A percentile compares a stretch with the other conserved stretches of the same genome.
Evolutionary conservation across 306 rosid genomes (phyloP).

Genomic region (Comarum palustre): DNA sequence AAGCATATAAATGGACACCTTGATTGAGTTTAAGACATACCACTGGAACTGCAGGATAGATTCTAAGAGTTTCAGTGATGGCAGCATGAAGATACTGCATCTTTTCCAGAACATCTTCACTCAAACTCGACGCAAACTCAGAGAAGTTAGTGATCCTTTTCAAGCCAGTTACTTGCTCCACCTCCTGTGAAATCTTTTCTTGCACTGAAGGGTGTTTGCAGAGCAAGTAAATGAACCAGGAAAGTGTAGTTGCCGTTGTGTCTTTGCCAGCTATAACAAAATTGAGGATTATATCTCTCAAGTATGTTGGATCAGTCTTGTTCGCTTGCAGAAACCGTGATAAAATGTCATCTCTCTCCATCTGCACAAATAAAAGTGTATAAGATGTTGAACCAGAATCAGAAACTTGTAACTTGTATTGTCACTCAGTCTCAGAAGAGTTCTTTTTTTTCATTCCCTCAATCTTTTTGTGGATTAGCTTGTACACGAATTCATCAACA

Average conservation of each 20-base stretch:
- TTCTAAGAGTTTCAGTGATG: slow-evolving; percentile 76
- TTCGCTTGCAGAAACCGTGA: slow-evolving; percentile 60
- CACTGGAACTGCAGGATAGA: slow-evolving; percentile 78
- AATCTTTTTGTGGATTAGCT: slow-evolving; percentile 48
- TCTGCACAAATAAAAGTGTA: slow-evolving; percentile 35
- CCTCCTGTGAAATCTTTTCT: slow-evolving; percentile 59
- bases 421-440: slow-evolving; percentile 43
- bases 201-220: slow-evolving; percentile 63
- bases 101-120: slow-evolving; percentile 56
- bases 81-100: slow-evolving; percentile 75
- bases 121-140: slow-evolving; percentile 42
- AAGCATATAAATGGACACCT: not conserved
- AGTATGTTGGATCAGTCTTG: slow-evolving; percentile 37
- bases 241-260: slow-evolving; percentile 63
- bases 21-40: slow-evolving; percentile 30
- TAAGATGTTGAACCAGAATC: slow-evolving; percentile 14
- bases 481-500: slow-evolving; percentile 46
- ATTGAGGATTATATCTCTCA: slow-evolving; percentile 64
- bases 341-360: slow-evolving; percentile 51
- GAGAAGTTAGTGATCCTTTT: slow-evolving; percentile 35
- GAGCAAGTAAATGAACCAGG: slow-evolving; percentile 71
- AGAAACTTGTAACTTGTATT: not conserved
- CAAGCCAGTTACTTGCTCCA: slow-evolving; percentile 41
- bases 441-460: slow-evolving; percentile 40
- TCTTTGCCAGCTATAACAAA: slow-evolving; percentile 73